A percentile compares a stretch with the other conserved stretches of the same genome.
Evolutionary conservation across 1,139 yeast species (phyloP).

Genomic region (Candida tetrigidarum): DNA sequence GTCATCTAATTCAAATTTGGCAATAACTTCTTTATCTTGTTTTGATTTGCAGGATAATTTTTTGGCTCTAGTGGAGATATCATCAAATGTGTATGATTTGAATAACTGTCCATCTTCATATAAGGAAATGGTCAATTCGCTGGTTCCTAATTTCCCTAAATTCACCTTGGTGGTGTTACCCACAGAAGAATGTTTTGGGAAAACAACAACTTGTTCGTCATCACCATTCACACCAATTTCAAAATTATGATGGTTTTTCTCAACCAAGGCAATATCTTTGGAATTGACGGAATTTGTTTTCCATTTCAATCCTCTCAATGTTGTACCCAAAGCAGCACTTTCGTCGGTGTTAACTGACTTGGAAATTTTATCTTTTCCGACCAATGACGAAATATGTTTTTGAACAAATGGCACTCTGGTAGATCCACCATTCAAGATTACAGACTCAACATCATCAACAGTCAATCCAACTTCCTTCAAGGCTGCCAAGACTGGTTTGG

Average conservation of each 20-base stretch:
- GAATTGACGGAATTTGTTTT: constrained; percentile 57
- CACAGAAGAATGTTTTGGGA: constrained; percentile 45
- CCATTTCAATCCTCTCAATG: constrained; percentile 71
- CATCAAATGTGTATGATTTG: constrained; percentile 37
- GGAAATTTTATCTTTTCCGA: constrained; percentile 63
- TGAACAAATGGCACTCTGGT: constrained; percentile 91
- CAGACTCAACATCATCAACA: constrained; percentile 56
- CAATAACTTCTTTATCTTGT: constrained; percentile 36
- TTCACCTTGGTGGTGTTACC: constrained; percentile 32
- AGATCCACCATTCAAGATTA: constrained; percentile 89
- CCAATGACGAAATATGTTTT: constrained; percentile 52
- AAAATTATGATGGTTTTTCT: constrained; percentile 49
- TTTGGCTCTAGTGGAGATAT: constrained; percentile 38
- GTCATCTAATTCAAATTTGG: constrained; percentile 49
- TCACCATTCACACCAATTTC: constrained; percentile 38
- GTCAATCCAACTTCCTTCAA: constrained; percentile 37
- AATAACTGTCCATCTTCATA: constrained; percentile 59
- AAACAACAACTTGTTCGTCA: constrained; percentile 35
- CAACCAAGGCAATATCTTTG: constrained; percentile 63
- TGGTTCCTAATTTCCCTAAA: constrained; percentile 28
- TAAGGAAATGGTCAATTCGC: constrained; percentile 46
- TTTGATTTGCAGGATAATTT: constrained; percentile 49
- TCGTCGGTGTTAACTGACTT: constrained; percentile 96
- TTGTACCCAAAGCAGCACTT: constrained; percentile 88
- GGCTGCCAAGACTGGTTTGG: constrained; percentile 60